Evolutionary conservation across 2,329 filamentous ascomycete genomes (phyloP), one percentile per base, ranked within the genome.

Genomic region (Alternaria postmessia): DNA sequence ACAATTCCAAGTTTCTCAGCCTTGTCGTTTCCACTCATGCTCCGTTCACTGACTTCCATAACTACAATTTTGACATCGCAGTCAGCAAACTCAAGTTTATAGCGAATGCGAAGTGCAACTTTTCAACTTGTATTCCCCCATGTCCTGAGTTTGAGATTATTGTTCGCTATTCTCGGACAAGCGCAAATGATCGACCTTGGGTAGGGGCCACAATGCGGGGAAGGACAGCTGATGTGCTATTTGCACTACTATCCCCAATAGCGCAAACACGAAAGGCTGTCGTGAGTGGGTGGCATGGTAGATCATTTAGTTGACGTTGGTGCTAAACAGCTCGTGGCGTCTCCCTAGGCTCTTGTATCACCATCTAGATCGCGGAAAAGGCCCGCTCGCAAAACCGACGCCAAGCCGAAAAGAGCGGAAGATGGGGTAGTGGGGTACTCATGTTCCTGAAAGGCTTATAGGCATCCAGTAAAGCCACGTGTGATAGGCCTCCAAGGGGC

Each of bases 361-460:
- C 14, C 32, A 32, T 49, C 44, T 36, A 51, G 52, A 56, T 54
- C 57, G 52, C 38, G 51, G 38, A 56, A 47, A n/a, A 22, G 39
- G 14, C 36, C 52, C 52, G 47, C 39, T 51, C 12, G 46, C 14
- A 41, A 43, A 22, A 51, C 52, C 34, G 49, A 18, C 39, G 36
- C 52, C 57, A 51, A 42, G 32, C 52, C 30, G 16, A n/a, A 59
- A 39, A n/a, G 5, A 48, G 52, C n/a, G 34, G 20, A 56, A 51
- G 22, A 51, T 56, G 26, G 26, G 46, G 30, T 16, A 26, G 26
- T 39, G 32, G 14, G 30, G 51, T 49, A 43, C 57, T 38, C 52
- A 26, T 20, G 42, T 22, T 56, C 38, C 44, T 34, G 20, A 26
- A 49, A 49, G 6, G 16, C 20, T 20, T 26, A 49, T 49, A 20